These are phyloP conservation scores for Bassia scoparia DNA, from an alignment of 148 eudicot species.

Conservation along the genomic window DNA sequence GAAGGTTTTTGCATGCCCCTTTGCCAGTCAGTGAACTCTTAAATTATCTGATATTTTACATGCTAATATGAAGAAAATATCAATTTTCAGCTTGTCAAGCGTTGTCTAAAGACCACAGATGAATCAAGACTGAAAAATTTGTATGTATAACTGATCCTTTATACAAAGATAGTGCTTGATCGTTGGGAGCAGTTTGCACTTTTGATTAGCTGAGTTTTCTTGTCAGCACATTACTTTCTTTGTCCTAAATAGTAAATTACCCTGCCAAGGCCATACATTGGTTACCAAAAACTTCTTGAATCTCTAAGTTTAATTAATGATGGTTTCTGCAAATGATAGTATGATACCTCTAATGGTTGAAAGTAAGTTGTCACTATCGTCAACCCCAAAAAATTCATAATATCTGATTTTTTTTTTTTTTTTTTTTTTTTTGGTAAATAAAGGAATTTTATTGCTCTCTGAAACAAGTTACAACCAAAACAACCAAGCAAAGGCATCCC, in stretches of 20 bases:
- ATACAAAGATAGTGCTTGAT: slow-evolving; percentile 1
- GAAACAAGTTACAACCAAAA: too few relatives aligned
- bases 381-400: too few relatives aligned
- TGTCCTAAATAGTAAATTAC: neutral
- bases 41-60: neutral
- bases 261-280: too few relatives aligned
- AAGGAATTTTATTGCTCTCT: too few relatives aligned
- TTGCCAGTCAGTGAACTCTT: neutral
- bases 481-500: too few relatives aligned
- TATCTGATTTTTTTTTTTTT: too few relatives aligned
- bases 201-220: neutral
- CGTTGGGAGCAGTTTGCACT: neutral
- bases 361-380: too few relatives aligned
- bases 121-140: slow-evolving; percentile 46
- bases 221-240: neutral
- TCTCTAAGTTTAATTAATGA: too few relatives aligned
- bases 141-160: slow-evolving; percentile 36
- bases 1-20: slow-evolving; percentile 42
- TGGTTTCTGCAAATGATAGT: too few relatives aligned
- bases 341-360: too few relatives aligned
- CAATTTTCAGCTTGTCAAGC: slow-evolving; percentile 59
- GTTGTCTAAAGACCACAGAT: slow-evolving; percentile 43
- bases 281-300: too few relatives aligned
- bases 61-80: slow-evolving; percentile 9
- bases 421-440: too few relatives aligned